These are phyloP conservation scores for Rhizopus delemar DNA, from an alignment of 371 early-diverging fungal species.

Conservation along the genomic window DNA sequence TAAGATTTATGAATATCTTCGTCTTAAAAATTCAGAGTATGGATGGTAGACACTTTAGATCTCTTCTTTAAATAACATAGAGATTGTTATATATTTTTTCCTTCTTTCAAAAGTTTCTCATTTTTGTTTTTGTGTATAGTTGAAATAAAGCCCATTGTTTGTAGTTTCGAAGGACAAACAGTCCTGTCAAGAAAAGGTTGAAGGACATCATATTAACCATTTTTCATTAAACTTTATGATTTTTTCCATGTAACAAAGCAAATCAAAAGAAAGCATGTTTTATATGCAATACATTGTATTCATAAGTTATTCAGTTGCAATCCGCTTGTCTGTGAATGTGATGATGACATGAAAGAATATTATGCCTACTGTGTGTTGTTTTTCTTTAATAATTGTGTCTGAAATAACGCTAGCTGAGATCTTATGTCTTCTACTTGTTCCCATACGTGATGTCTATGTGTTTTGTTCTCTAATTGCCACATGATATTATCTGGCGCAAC, in stretches of 20 bases:
- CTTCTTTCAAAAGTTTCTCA: not conserved
- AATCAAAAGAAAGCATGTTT: not conserved
- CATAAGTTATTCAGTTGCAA: too few relatives aligned
- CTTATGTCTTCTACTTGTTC: not conserved
- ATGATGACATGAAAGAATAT: too few relatives aligned
- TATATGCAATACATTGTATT: too few relatives aligned
- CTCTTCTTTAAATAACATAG: not conserved
- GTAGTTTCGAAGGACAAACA: too few relatives aligned
- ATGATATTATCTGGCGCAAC: conserved; percentile 17
- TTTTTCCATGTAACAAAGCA: not conserved
- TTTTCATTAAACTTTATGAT: too few relatives aligned
- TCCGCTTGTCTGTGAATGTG: too few relatives aligned
- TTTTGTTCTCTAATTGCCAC: conserved; percentile 8
- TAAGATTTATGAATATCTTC: conserved; percentile 44
- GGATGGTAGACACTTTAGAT: conserved; percentile 30
- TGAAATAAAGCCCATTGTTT: too few relatives aligned
- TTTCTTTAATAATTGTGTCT: not conserved
- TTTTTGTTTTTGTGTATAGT: not conserved
- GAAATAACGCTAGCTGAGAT: not conserved
- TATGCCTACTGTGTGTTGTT: not conserved
- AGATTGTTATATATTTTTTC: not conserved
- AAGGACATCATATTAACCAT: too few relatives aligned
- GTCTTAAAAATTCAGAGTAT: conserved; percentile 38
- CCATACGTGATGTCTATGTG: not conserved
- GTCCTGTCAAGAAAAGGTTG: too few relatives aligned